phyloP scores from a whole-genome alignment of 148 eudicot genomes.

The Amaranthus hypochondriacus region DNA sequence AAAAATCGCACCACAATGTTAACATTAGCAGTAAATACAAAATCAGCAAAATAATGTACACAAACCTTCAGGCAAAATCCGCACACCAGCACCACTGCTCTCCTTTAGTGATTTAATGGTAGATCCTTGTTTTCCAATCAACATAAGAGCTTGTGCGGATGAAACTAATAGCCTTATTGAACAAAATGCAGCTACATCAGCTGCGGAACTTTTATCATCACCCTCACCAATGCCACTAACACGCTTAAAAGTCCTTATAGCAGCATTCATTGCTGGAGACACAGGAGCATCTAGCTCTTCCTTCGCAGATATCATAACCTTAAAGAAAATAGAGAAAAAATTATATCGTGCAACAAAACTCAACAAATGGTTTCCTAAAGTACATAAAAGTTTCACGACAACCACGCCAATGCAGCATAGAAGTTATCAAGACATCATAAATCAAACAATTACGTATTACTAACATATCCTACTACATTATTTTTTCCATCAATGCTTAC shows the following conservation, averaged over 20 bases:
- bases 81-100: constrained; percentile 62
- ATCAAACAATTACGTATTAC: no score
- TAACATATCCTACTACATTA: no score
- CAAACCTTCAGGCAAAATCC: constrained; percentile 67
- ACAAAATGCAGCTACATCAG: constrained; percentile 37
- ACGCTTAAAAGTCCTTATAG: constrained; percentile 38
- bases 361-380: not conserved
- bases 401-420: no score
- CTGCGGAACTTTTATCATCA: constrained; percentile 20
- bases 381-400: no score
- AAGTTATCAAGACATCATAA: no score
- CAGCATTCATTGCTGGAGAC: constrained; percentile 49
- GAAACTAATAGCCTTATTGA: constrained; percentile 37
- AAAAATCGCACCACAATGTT: not conserved
- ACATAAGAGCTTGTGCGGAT: constrained; percentile 33
- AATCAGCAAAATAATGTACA: not conserved
- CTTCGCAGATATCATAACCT: constrained; percentile 49
- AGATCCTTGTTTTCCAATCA: constrained; percentile 47
- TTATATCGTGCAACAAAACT: not conserved
- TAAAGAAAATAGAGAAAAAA: constrained; percentile 10
- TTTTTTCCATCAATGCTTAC: no score
- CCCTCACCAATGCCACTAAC: constrained; percentile 33
- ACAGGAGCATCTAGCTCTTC: constrained; percentile 40
- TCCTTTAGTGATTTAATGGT: constrained; percentile 54
- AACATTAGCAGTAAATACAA: not conserved